phyloP scores from a whole-genome alignment of 169 alveolate species.

The Plasmodium adleri region DNA sequence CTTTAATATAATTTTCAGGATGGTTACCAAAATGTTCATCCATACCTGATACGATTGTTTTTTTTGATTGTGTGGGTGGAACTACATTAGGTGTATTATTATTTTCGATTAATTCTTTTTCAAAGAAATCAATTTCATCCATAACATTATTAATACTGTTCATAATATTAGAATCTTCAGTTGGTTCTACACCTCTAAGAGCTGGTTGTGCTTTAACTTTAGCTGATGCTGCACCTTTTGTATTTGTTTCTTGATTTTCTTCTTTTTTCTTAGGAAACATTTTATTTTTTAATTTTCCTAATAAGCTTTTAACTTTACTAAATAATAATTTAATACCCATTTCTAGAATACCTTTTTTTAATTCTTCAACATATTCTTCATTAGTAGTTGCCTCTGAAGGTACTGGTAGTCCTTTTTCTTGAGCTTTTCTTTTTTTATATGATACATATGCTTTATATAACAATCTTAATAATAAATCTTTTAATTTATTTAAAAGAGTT shows the following conservation, averaged over 20 bases:
- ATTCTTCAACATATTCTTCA: conserved; percentile 12
- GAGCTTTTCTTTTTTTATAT: conserved; percentile 27
- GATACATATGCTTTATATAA: conserved; percentile 37
- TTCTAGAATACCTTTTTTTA: conserved; percentile 51
- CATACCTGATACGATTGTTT: neutral
- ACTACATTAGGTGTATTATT: neutral
- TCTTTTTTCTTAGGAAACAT: conserved; percentile 12
- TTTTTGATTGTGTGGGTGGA: neutral
- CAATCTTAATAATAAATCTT: conserved; percentile 13
- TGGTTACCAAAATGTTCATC: neutral
- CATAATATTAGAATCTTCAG: conserved; percentile 5
- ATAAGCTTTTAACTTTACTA: conserved; percentile 15
- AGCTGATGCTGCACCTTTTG: neutral
- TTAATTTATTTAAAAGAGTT: conserved; percentile 11
- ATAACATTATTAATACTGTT: conserved; percentile 20
- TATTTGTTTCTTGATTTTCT: neutral
- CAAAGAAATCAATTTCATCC: conserved; percentile 45
- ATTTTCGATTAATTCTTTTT: neutral
- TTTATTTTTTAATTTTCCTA: conserved; percentile 18
- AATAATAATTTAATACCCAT: conserved; percentile 32
- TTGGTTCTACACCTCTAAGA: neutral
- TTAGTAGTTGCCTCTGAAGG: neutral
- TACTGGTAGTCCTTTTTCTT: conserved; percentile 9
- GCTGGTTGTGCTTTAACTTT: neutral
- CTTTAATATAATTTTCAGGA: neutral